phyloP scores from a whole-genome alignment of 2,329 filamentous ascomycete species.

The Aspergillus brunneoviolaceus region DNA sequence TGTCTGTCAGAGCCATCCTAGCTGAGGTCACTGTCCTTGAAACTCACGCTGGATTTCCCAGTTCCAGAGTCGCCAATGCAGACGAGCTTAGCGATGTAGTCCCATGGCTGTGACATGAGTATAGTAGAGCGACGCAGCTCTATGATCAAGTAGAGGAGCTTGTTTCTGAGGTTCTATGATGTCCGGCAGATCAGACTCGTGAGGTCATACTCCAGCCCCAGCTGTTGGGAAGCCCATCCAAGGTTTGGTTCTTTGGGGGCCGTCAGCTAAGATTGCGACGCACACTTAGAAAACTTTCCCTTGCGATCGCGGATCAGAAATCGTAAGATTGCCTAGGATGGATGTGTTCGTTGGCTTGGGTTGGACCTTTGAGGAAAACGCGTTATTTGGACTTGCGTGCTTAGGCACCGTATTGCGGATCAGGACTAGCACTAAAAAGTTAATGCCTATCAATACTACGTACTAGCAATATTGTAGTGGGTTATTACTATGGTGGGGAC shows the following conservation, averaged over 20 bases:
- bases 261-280: not conserved
- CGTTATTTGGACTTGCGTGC: not conserved
- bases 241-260: not conserved
- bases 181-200: conserved; percentile 12
- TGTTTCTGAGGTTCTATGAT: conserved; percentile 3
- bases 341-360: not conserved
- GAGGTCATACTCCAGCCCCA: conserved; percentile 17
- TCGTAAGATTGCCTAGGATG: not conserved
- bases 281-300: not conserved
- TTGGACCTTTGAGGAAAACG: not conserved
- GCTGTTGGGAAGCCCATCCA: conserved; percentile 4
- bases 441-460: not conserved
- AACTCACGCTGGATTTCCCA: conserved; percentile 75
- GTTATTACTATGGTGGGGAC: conserved; percentile 1
- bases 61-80: conserved; percentile 96
- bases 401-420: not conserved
- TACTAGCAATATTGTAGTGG: not conserved
- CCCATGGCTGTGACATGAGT: conserved; percentile 68
- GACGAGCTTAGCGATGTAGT: conserved; percentile 98
- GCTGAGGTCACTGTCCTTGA: not conserved
- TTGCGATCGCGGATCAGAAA: not conserved
- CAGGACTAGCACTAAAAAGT: not conserved
- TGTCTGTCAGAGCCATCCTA: conserved; percentile 11
- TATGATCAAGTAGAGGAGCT: not conserved
- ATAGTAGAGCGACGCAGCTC: conserved; percentile 19